Evolutionary conservation across 495 filamentous ascomycete species (phyloP), one percentile per base, ranked within the genome.

Genomic region (Hamigera avellanea): DNA sequence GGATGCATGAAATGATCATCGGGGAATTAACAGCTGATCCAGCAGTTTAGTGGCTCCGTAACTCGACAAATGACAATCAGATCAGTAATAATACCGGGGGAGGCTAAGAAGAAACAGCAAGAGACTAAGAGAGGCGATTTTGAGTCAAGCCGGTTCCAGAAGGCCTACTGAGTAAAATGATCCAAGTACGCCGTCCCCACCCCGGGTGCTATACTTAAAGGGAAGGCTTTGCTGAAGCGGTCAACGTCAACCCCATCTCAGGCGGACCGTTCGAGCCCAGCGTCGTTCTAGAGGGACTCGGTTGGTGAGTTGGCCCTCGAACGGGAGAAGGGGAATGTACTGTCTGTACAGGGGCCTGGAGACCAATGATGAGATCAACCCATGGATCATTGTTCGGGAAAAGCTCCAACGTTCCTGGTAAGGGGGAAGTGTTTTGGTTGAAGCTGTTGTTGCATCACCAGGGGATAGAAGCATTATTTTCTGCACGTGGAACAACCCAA

Each of bases 191-290:
- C 21, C 5, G 12, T 30, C 28, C 14, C 5, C 28, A 30, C 28
- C n/a, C 28, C 21, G 9, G 21, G 21, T 23, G 21, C 21, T 23
- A 23, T 23, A 4, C 4, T 23, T 5, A 23, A 23, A 23, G 21
- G 21, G 21, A 23, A 23, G 21, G 5, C 21, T 23, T 4, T 23
- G 4, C 21, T 23, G 28, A 30, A 30, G 12, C 28, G 12, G 28
- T 30, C 28, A 26, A 26, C 7, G 7, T 12, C 25, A n/a, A 30
- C 4, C 28, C 28, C 28, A 23, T 19, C 31, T 33, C 14, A 14
- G 31, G 31, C 31, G 17, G 31, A 33, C 31, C 31, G 31, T 33
- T 33, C 31, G 31, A 33, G 31, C 31, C 31, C 17, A 33, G 14
- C 14, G 3, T 30, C 5, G 27, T 3, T 12, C 27, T 5, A 23